Percentiles rank a stretch among this genome's conserved stretches.
Evolutionary conservation across 202 grass and related monocot species (phyloP).

Genomic region (Cymbopogon flexuosus): DNA sequence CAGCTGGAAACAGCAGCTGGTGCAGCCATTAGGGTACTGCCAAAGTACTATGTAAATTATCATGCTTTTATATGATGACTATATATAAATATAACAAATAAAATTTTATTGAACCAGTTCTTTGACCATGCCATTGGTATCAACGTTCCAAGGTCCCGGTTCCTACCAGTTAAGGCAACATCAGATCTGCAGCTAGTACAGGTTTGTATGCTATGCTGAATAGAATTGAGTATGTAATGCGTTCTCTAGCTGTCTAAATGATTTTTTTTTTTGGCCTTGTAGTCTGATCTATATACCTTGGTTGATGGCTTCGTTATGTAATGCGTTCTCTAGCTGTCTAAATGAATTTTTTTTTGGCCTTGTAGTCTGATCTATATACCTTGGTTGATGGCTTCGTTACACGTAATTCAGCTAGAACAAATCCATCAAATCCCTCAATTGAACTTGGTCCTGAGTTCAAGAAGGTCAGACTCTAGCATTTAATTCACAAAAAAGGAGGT

Average conservation of each 20-base stretch:
- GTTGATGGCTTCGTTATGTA: slow-evolving; percentile 73
- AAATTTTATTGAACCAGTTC: slow-evolving; percentile 48
- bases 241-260: slow-evolving; percentile 4
- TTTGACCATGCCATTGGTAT: slow-evolving; percentile 85
- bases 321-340: not conserved
- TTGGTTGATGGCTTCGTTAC: slow-evolving; percentile 83
- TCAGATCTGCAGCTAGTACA: slow-evolving; percentile 91
- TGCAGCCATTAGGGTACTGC: slow-evolving; percentile 63
- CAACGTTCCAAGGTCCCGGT: slow-evolving; percentile 84
- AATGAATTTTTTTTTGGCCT: not conserved
- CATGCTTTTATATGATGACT: not conserved
- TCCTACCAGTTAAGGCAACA: slow-evolving; percentile 88
- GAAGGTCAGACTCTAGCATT: slow-evolving; percentile 48
- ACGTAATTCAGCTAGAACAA: slow-evolving; percentile 67
- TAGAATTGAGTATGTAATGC: slow-evolving; percentile 1
- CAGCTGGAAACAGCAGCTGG: slow-evolving; percentile 84
- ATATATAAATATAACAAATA: slow-evolving; percentile 19
- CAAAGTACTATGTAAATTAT: slow-evolving; percentile 19
- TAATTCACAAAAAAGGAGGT: not conserved
- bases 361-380: slow-evolving; percentile 92
- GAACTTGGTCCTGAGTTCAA: slow-evolving; percentile 87
- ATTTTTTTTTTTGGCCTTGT: not conserved
- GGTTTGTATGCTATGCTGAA: slow-evolving; percentile 37
- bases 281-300: slow-evolving; percentile 95
- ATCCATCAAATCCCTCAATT: slow-evolving; percentile 76